A percentile compares a stretch with the other conserved stretches of the same genome.
Conservation (phyloP, 2,329 filamentous ascomycete genomes). For the Fusarium brachygibbosum region DNA sequence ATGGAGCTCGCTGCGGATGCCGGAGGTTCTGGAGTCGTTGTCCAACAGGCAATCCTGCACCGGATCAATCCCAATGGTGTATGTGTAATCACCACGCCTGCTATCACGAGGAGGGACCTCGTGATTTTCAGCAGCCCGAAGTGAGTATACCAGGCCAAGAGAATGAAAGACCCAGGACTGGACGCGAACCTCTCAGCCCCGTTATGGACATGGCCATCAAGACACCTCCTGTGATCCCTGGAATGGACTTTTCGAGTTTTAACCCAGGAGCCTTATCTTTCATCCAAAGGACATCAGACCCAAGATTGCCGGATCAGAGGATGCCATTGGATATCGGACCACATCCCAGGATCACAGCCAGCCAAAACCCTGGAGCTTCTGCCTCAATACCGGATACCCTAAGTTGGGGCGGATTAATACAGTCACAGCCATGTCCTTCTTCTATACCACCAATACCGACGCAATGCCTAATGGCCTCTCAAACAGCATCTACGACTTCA, state of each 20-base stretch:
- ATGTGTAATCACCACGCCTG: constrained; percentile 75
- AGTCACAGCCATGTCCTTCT: constrained; percentile 55
- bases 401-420: constrained; percentile 62
- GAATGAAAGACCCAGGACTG: constrained; percentile 64
- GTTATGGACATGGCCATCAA: constrained; percentile 63
- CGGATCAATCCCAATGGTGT: constrained; percentile 66
- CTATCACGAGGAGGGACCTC: constrained; percentile 66
- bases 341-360: constrained; percentile 32
- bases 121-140: constrained; percentile 45
- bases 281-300: constrained; percentile 49
- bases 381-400: constrained; percentile 67
- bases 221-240: constrained; percentile 53
- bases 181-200: constrained; percentile 66
- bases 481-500: constrained; percentile 66
- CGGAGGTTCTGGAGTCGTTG: constrained; percentile 71
- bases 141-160: constrained; percentile 60
- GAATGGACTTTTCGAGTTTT: constrained; percentile 59
- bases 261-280: constrained; percentile 54
- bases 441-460: constrained; percentile 62
- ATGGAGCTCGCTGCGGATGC: constrained; percentile 69
- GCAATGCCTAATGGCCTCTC: constrained; percentile 66
- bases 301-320: constrained; percentile 47
- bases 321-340: constrained; percentile 44
- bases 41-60: constrained; percentile 51
- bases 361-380: constrained; percentile 45